Evolutionary conservation across 208 protist species (phyloP), one percentile per base, ranked within the genome.

Genomic region (Crithidia fasciculata): DNA sequence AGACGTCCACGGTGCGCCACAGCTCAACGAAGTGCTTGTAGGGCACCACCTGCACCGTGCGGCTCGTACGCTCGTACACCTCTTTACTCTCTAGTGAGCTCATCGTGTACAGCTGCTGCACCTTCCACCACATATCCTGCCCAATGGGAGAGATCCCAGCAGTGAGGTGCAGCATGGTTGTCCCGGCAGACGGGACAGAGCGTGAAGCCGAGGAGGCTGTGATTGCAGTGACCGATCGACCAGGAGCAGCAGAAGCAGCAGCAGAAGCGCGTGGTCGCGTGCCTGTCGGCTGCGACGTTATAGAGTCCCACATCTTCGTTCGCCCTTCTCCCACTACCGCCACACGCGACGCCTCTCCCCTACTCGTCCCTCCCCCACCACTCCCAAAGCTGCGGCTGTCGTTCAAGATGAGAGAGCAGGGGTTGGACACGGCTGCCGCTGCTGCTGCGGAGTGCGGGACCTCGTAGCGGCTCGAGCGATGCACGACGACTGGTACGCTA

Each of bases 1-100:
- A 95, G 16, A 95, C 81, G 68, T 89, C 84, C 43, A 95, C 65
- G 0, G 79, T 78, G n/a, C 80, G 73, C 71, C 86, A 85, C 37
- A 95, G 71, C 10, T 75, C 44, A 9, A 83, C 80, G 69, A 95
- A 91, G 18, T 64, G 50, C n/a, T 40, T 63, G 74, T 81, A 92
- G 2, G 80, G 39, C 61, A 95, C 63, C 7, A 72, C 78, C 44
- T 28, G 69, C 2, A 86, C 16, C 4, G 61, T 60, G 9, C 78
- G 63, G n/a, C 61, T 80, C 40, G 41, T 69, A 18, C 53, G 67
- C 40, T 72, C 70, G 28, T 56, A 78, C n/a, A 73, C 44, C 45
- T 73, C 61, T 15, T 50, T 64, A 59, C 68, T 84, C 56, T 78
- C 78, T 5, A 69, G 37, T 2, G 76, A 59, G 28, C 75, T 76